A percentile compares a stretch with the other conserved stretches of the same genome.
These are phyloP conservation scores for Kodamaea leandrae DNA, from an alignment of 805 yeast species.

Conservation along the genomic window DNA sequence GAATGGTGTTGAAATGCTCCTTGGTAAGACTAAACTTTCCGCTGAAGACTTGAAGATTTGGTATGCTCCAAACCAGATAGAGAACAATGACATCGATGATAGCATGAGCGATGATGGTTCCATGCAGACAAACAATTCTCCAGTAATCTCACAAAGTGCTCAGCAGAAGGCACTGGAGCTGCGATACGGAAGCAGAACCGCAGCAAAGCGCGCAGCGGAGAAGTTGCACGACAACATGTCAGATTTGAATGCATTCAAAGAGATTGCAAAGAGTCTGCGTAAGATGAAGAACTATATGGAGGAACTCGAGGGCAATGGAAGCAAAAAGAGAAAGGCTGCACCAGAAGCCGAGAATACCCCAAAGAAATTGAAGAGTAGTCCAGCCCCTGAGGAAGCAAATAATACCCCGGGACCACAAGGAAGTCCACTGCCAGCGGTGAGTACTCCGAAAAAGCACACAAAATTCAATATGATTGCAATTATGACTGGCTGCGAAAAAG, in stretches of 20 bases:
- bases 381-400: constrained; percentile 11
- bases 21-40: constrained; percentile 53
- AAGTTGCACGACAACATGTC: constrained; percentile 68
- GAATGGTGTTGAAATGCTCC: constrained; percentile 40
- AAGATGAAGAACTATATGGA: constrained; percentile 39
- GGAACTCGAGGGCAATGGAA: constrained; percentile 23
- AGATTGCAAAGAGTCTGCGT: constrained; percentile 43
- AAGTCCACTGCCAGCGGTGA: constrained; percentile 1
- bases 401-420: not conserved
- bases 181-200: constrained; percentile 44
- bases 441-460: too few relatives aligned
- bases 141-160: constrained; percentile 13
- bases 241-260: constrained; percentile 62
- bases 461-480: constrained; percentile 48
- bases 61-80: constrained; percentile 18
- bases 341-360: constrained; percentile 14
- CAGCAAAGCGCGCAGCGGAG: constrained; percentile 63
- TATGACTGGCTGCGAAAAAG: constrained; percentile 64
- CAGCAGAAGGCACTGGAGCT: constrained; percentile 12
- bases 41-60: constrained; percentile 40
- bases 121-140: constrained; percentile 12
- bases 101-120: constrained; percentile 26
- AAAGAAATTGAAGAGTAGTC: constrained; percentile 1
- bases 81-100: constrained; percentile 25
- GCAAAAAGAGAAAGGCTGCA: constrained; percentile 8